Percentiles rank a stretch among this genome's conserved stretches.
These are phyloP conservation scores for Colletotrichum horii DNA, from an alignment of 2,329 filamentous ascomycete species.

Conservation along the genomic window DNA sequence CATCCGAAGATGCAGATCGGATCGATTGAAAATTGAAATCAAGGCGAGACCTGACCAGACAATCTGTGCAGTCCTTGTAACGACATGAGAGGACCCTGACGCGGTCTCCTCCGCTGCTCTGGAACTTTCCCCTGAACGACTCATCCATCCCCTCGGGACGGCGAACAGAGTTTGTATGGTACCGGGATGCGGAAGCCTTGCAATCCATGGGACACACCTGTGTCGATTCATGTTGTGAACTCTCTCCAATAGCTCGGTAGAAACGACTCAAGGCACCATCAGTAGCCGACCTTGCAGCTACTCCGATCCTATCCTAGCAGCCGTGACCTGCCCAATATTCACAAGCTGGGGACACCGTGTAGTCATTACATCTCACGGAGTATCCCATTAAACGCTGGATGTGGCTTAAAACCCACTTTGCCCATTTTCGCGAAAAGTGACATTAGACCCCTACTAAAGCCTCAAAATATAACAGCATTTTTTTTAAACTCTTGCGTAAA, in stretches of 20 bases:
- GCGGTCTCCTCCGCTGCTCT: not conserved
- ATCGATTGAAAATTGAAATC: not conserved
- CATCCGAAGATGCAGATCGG: not conserved
- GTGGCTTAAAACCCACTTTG: too few species aligned
- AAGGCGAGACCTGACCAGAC: not conserved
- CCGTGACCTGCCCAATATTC: rapidly evolving
- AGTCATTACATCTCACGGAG: not conserved
- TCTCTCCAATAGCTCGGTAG: not conserved
- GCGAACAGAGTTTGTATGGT: not conserved
- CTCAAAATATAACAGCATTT: too few species aligned
- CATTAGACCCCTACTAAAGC: too few species aligned
- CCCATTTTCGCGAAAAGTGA: too few species aligned
- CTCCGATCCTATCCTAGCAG: not conserved
- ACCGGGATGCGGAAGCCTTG: not conserved
- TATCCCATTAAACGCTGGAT: too few species aligned
- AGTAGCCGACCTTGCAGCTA: not conserved
- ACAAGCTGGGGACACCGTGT: not conserved
- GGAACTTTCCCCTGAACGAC: not conserved
- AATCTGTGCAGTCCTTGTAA: not conserved
- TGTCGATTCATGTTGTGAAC: not conserved
- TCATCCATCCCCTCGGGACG: not conserved
- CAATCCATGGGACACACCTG: not conserved
- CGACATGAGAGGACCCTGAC: not conserved
- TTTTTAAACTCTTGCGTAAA: too few species aligned
- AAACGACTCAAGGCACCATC: not conserved